Base-by-base conservation (phyloP, 2,329 filamentous ascomycete species). In the Venturia oleaginea region DNA sequence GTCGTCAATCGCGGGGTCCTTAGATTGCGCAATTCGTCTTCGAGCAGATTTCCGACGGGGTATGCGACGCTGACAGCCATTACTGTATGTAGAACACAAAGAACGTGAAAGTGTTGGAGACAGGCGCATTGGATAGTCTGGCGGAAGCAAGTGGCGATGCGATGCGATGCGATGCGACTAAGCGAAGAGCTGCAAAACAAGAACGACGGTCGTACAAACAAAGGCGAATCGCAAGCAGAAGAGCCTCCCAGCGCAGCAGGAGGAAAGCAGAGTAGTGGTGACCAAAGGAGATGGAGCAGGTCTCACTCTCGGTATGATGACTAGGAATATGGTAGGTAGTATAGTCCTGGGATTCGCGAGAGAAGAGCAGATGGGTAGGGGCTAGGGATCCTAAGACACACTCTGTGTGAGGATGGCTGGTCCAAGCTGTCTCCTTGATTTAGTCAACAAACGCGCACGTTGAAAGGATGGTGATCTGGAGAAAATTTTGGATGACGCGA, bases 61-160 rank as follows among this genome's bases (percentile, higher is more conserved):
- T 69, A 73, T 71, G 73, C 74, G 74, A 76, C 76, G 72, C 75
- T 72, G 70, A 75, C 73, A 72, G 79, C 78, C 79, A 81, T 81
- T 72, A 69, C 76, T 72, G 65, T 68, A 66, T 68, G 64, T 65
- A 67, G 67, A 70, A 65, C 69, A 65, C 65, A 55, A 59, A 64
- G 67, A 68, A 64, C 66, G 61, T 66, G 66, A 67, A 66, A 66
- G 65, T 55, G 63, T 48, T 38, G 63, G 61, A 54, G 54, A 32
- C 43, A 37, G 32, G 63, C 63, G 54, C 63, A 64, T 64, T 65
- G 38, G 68, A 68, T 27, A 40, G 51, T 55, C 32, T 62, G 46
- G 42, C 42, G 42, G 43, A 37, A 63, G 51, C 62, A 48, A 59
- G 62, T 63, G 62, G 46, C 62, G 59, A 40, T 40, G 34, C 40